Conservation (phyloP, 2,329 filamentous ascomycete genomes). For the Epichloe scottii region DNA sequence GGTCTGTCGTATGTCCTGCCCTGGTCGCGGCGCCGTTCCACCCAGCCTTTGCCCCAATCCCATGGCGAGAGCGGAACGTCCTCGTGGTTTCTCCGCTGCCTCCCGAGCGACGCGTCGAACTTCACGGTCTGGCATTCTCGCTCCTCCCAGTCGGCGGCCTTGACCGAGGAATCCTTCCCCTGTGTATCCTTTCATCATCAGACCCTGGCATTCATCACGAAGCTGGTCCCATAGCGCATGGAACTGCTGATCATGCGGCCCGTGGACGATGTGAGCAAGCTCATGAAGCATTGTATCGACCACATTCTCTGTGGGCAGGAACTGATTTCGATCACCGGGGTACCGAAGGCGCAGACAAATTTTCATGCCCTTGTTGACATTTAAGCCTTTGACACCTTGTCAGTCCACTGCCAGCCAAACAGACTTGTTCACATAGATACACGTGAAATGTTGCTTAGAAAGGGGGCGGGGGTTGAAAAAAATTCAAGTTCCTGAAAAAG, state of each 20-base stretch:
- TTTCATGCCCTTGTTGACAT: slow-evolving; percentile 62
- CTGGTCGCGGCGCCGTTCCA: slow-evolving; percentile 39
- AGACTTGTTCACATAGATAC: background rate
- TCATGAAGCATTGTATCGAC: slow-evolving; percentile 92
- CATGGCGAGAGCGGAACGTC: slow-evolving; percentile 40
- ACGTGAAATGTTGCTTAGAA: background rate
- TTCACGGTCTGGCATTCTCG: slow-evolving; percentile 54
- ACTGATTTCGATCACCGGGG: slow-evolving; percentile 59
- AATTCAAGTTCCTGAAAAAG: too few species aligned
- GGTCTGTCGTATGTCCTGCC: slow-evolving; percentile 56
- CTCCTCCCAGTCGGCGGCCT: slow-evolving; percentile 61
- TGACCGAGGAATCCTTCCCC: slow-evolving; percentile 77
- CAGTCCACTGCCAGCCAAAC: background rate
- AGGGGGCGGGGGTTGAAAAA: too few species aligned
- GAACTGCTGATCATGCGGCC: slow-evolving; percentile 73
- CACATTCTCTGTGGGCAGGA: slow-evolving; percentile 67
- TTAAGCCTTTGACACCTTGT: slow-evolving; percentile 42
- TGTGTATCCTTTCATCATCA: slow-evolving; percentile 72
- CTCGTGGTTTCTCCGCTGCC: slow-evolving; percentile 58
- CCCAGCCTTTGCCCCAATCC: slow-evolving; percentile 64
- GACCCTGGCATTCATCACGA: slow-evolving; percentile 68
- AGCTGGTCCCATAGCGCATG: slow-evolving; percentile 82
- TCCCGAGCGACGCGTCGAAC: slow-evolving; percentile 60
- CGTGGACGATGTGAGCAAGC: slow-evolving; percentile 75
- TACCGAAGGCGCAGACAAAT: slow-evolving; percentile 77